Conservation (phyloP, 73 alveolate genomes). For the Uronychia binucleata region DNA sequence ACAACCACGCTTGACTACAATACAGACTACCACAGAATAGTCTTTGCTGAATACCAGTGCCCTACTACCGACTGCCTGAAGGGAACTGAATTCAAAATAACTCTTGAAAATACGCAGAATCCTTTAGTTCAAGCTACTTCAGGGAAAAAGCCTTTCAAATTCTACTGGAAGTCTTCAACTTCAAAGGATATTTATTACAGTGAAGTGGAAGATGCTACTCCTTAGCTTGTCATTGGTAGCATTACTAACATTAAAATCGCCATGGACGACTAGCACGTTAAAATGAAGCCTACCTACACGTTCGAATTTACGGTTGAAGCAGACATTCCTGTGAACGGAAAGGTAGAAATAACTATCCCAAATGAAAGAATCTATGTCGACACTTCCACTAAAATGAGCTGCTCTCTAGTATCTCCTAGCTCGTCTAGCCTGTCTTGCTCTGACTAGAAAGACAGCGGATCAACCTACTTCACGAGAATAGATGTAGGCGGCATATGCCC, state of each 20-base stretch:
- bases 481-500: not conserved
- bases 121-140: constrained; percentile 23
- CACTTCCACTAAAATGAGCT: not conserved
- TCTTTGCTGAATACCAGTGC: constrained; percentile 17
- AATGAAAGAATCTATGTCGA: constrained; percentile 9
- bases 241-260: constrained; percentile 11
- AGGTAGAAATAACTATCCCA: constrained; percentile 19
- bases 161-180: constrained; percentile 5
- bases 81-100: not conserved
- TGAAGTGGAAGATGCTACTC: constrained; percentile 3
- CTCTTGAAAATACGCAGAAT: constrained; percentile 5
- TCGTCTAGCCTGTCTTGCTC: not conserved
- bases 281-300: not conserved
- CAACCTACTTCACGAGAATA: not conserved
- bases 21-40: constrained; percentile 1
- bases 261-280: constrained; percentile 1
- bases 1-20: not conserved
- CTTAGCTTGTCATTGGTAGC: constrained; percentile 30
- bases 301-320: constrained; percentile 9
- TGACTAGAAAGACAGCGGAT: not conserved
- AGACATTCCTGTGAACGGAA: constrained; percentile 18
- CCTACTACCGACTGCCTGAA: constrained; percentile 10
- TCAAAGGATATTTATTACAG: constrained; percentile 10
- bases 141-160: constrained; percentile 5
- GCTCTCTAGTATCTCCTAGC: not conserved